Evolutionary conservation across 371 early-diverging fungal genomes (phyloP).

Genomic region (Rhizopus arrhizus): DNA sequence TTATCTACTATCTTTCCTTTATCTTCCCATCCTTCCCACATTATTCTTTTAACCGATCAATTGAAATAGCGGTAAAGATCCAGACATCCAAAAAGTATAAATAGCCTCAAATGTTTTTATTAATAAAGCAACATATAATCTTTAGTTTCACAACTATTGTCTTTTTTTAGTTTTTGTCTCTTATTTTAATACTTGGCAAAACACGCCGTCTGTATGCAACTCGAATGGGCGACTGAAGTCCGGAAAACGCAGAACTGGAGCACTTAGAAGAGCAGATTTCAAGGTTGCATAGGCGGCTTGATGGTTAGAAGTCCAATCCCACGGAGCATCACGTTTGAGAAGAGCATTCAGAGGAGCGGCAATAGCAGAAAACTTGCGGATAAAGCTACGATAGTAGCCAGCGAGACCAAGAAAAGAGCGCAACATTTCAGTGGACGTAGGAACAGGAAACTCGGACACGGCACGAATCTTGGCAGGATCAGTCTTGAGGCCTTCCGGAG

Average conservation of each 20-base stretch:
- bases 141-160: no score
- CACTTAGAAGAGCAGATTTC: not conserved
- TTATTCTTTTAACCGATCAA: no score
- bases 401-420: slow-evolving; percentile 2
- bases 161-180: no score
- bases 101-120: no score
- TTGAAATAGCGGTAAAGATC: no score
- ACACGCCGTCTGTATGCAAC: slow-evolving; percentile 1
- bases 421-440: not conserved
- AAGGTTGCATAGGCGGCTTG: slow-evolving; percentile 1
- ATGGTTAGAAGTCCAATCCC: not conserved
- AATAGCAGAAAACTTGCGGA: slow-evolving; percentile 1
- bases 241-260: slow-evolving; percentile 12
- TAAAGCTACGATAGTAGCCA: slow-evolving; percentile 1
- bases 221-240: slow-evolving; percentile 15
- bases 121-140: no score
- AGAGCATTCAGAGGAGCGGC: slow-evolving; percentile 10
- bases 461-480: slow-evolving; percentile 1
- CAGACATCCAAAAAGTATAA: no score
- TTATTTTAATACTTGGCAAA: no score
- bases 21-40: no score
- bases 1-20: no score
- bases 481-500: not conserved
- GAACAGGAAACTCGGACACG: not conserved
- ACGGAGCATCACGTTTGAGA: slow-evolving; percentile 7